Conservation (phyloP, 176 grass and related monocot genomes). For the Raddia guianensis region DNA sequence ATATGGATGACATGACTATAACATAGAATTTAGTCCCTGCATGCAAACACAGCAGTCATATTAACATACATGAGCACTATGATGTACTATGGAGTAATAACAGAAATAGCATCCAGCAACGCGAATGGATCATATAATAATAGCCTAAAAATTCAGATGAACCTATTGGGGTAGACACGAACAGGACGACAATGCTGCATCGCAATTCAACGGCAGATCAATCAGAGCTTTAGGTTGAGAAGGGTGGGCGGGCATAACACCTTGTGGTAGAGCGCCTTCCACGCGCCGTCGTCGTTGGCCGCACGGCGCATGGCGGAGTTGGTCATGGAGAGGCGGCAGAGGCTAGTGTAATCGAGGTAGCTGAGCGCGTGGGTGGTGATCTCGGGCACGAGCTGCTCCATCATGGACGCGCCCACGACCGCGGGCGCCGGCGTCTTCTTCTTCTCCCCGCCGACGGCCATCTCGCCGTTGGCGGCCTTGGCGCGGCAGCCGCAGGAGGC, state of each 20-base stretch:
- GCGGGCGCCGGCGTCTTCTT: slow-evolving; percentile 44
- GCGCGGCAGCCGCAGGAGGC: slow-evolving; percentile 41
- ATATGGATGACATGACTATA: neutral
- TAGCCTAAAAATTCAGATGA: neutral
- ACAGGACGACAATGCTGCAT: slow-evolving; percentile 11
- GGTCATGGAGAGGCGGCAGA: slow-evolving; percentile 97
- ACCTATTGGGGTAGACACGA: neutral
- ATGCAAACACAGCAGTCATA: neutral
- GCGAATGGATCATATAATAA: neutral
- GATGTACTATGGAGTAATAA: neutral
- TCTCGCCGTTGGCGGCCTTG: slow-evolving; percentile 53
- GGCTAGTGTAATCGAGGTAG: slow-evolving; percentile 93
- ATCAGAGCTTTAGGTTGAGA: neutral
- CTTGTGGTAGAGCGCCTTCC: slow-evolving; percentile 96
- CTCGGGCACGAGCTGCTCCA: slow-evolving; percentile 98
- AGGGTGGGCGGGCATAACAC: slow-evolving; percentile 7
- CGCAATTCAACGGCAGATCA: slow-evolving; percentile 17
- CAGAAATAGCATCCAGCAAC: neutral
- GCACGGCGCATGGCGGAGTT: slow-evolving; percentile 96
- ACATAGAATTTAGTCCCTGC: neutral
- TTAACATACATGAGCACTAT: neutral
- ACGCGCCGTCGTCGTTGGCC: slow-evolving; percentile 91
- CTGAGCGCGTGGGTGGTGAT: slow-evolving; percentile 96
- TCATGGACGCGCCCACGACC: slow-evolving; percentile 70
- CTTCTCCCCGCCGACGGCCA: slow-evolving; percentile 64